Evolutionary conservation across 805 yeast species (phyloP), one percentile per base, ranked within the genome.

Genomic region (Yarrowia divulgata): DNA sequence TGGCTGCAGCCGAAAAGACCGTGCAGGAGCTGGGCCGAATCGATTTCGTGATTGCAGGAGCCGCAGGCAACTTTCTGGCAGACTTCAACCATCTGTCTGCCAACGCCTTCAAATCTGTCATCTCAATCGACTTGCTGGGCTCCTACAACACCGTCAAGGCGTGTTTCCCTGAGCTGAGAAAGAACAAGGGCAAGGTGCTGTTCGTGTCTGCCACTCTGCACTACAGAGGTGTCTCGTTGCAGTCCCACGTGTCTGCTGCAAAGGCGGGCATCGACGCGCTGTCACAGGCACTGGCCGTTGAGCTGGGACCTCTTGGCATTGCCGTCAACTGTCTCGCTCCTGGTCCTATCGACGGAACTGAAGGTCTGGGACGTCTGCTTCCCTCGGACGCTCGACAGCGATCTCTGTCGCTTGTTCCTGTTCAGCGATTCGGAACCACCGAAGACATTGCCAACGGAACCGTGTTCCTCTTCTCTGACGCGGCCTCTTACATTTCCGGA

Each of bases 181-280:
- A 84, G 74, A 85, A 84, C 74, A 87, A 86, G 77, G 98, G 98
- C 34, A 80, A 87, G 1, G 82, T 91, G n/a, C 73, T 93, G 13
- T 92, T 93, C 74, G 90, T 93, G 18, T 86, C 93, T 62, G 96
- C 98, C 1, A 93, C 98, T 1, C 83, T 94, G 71, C 97, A 94
- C 79, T 91, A 90, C 78, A 85, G 87, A 73, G 98, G 98, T 9
- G 86, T 90, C 29, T 97, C 97, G 9, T 87, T 90, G 80, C 98
- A 94, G 79, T 75, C 87, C 2, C 98, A 93, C 75, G 97, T 93
- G 3, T 89, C 93, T 3, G 97, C 98, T 0, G 98, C 98, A 1
- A 93, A 94, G 79, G 97, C 98, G 0, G 98, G 97, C 23, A 84
- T 94, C 45, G 98, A 94, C 77, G 96, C 97, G 1, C 81, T 93